Conservation (phyloP, 805 yeast species). For the Candida suzukii region DNA sequence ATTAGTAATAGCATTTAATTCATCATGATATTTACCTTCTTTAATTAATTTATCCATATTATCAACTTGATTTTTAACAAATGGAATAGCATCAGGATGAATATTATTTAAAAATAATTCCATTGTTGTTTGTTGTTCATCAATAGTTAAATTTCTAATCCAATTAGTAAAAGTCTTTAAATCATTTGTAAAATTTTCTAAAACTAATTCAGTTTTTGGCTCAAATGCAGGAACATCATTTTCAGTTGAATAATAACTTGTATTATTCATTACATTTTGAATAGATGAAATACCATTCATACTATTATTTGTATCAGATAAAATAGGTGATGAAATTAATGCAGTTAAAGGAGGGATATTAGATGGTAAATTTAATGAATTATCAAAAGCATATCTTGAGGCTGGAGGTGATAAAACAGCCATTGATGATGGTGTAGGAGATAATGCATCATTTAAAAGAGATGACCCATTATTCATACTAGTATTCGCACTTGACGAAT, state of each 20-base stretch:
- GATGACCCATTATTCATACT: not conserved
- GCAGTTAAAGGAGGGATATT: conserved; percentile 18
- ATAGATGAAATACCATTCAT: no score
- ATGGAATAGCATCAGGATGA: conserved; percentile 36
- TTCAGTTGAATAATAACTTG: conserved; percentile 8
- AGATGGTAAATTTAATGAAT: conserved; percentile 6
- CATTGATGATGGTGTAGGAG: conserved; percentile 19
- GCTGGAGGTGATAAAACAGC: conserved; percentile 37
- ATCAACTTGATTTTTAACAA: conserved; percentile 37
- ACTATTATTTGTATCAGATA: not conserved
- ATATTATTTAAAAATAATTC: conserved; percentile 40
- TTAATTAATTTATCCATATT: conserved; percentile 8
- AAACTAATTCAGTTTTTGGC: conserved; percentile 19
- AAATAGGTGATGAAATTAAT: conserved; percentile 9
- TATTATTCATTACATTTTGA: not conserved
- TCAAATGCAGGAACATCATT: conserved; percentile 27
- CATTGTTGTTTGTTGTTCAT: conserved; percentile 39
- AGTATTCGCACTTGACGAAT: not conserved
- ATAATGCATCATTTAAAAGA: not conserved
- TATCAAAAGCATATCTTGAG: conserved; percentile 24
- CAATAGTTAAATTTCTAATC: conserved; percentile 38
- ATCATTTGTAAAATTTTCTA: conserved; percentile 34
- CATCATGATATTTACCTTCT: not conserved
- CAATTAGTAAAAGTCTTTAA: conserved; percentile 38
- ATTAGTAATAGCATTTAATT: not conserved